Percentiles rank a stretch among this genome's conserved stretches.
Conservation (phyloP, 2,329 filamentous ascomycete species). For the Phyllosticta citriasiana region DNA sequence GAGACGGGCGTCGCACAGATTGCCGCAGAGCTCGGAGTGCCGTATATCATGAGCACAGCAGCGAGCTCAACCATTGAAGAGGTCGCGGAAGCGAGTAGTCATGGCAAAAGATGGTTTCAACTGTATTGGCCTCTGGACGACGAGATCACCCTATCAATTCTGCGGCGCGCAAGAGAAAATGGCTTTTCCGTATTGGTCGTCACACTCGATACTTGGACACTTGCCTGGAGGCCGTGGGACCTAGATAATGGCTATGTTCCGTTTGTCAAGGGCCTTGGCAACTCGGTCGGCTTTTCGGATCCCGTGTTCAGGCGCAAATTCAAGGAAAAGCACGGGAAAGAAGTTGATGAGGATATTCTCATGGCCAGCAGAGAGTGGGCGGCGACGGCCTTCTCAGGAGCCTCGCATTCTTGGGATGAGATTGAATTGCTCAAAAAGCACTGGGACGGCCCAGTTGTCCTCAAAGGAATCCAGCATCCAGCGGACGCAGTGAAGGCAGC, state of each 20-base stretch:
- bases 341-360: constrained; percentile 33
- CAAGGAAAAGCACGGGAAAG: constrained; percentile 32
- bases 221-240: constrained; percentile 58
- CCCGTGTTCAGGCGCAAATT: constrained; percentile 54
- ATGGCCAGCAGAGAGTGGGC: constrained; percentile 18
- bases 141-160: constrained; percentile 48
- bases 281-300: constrained; percentile 55
- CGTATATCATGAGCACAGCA: constrained; percentile 57
- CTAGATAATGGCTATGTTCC: constrained; percentile 45
- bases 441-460: constrained; percentile 55
- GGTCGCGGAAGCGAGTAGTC: constrained; percentile 45
- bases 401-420: constrained; percentile 47
- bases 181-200: constrained; percentile 58
- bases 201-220: constrained; percentile 57
- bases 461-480: constrained; percentile 49
- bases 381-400: constrained; percentile 30
- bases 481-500: constrained; percentile 38
- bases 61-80: constrained; percentile 53
- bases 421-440: constrained; percentile 47
- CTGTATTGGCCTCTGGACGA: constrained; percentile 61
- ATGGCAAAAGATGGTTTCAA: constrained; percentile 56
- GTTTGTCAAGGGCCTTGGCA: constrained; percentile 36
- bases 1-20: constrained; percentile 52
- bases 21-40: constrained; percentile 49
- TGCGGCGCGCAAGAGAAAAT: constrained; percentile 48